phyloP scores from a whole-genome alignment of 768 basidiomycete species.

The Russula brevipes region DNA sequence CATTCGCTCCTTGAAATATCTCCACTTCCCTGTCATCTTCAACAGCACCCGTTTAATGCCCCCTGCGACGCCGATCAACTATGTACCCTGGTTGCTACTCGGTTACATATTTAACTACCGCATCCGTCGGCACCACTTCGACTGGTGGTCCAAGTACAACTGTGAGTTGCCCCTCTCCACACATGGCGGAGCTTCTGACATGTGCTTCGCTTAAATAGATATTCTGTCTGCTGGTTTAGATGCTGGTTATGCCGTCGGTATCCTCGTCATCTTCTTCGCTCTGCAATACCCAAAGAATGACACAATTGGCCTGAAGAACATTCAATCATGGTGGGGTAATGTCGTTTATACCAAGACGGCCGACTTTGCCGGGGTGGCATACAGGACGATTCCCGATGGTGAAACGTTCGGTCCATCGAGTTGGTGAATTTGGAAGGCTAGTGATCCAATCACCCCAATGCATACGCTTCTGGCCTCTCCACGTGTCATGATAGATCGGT shows the following conservation, averaged over 20 bases:
- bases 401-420: slow-evolving; percentile 22
- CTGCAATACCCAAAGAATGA: slow-evolving; percentile 65
- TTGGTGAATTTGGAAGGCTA: neutral
- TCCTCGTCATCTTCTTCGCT: slow-evolving; percentile 53
- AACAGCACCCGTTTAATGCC: slow-evolving; percentile 38
- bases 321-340: slow-evolving; percentile 74
- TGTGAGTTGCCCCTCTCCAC: slow-evolving; percentile 23
- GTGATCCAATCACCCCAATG: no score
- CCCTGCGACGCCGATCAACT: slow-evolving; percentile 41
- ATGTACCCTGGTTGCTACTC: slow-evolving; percentile 36
- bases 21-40: slow-evolving; percentile 49
- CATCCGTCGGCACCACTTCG: slow-evolving; percentile 36
- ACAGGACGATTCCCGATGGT: slow-evolving; percentile 9
- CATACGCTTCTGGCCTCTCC: no score
- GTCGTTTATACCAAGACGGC: slow-evolving; percentile 34
- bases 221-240: slow-evolving; percentile 73
- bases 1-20: slow-evolving; percentile 44
- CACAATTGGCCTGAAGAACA: slow-evolving; percentile 46
- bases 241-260: slow-evolving; percentile 58
- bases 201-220: slow-evolving; percentile 31
- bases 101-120: slow-evolving; percentile 37
- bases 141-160: slow-evolving; percentile 40
- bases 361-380: slow-evolving; percentile 27
- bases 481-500: no score
- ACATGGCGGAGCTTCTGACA: neutral